These are phyloP conservation scores for Eucalyptus curtisii DNA, from an alignment of 345 rosid genomes.

Conservation along the genomic window DNA sequence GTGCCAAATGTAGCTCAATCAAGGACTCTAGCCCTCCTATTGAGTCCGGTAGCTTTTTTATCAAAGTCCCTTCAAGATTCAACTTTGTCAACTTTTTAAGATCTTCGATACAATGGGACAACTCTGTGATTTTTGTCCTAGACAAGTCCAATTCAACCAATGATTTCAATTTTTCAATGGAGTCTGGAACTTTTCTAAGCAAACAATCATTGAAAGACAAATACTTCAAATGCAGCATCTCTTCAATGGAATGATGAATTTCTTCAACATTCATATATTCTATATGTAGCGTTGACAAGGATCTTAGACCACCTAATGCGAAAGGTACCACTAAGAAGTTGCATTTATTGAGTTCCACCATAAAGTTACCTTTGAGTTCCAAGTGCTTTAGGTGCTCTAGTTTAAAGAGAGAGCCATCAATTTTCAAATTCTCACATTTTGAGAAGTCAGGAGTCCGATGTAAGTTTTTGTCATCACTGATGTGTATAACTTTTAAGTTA, in stretches of 20 bases:
- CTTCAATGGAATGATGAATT: too few relatives aligned
- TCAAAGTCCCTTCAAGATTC: accelerated
- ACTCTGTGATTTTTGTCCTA: accelerated
- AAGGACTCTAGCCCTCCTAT: neutral
- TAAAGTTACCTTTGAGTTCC: accelerated
- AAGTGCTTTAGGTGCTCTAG: neutral
- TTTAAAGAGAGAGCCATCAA: neutral
- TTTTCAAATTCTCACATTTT: neutral
- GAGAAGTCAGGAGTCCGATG: neutral
- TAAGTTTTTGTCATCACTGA: accelerated
- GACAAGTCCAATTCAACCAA: neutral
- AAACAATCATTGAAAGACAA: too few relatives aligned
- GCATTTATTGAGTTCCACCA: accelerated
- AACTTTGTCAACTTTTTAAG: neutral
- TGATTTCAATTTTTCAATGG: neutral
- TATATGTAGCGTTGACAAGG: too few relatives aligned
- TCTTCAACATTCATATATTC: too few relatives aligned
- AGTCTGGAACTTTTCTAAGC: neutral
- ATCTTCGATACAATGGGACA: neutral
- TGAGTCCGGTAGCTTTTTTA: neutral
- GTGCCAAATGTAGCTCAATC: neutral
- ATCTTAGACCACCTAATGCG: too few relatives aligned
- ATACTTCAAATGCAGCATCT: too few relatives aligned
- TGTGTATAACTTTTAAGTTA: neutral
- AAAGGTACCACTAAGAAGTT: too few relatives aligned